Evolutionary conservation across 208 protist species (phyloP).

Genomic region (Angomonas deanei): DNA sequence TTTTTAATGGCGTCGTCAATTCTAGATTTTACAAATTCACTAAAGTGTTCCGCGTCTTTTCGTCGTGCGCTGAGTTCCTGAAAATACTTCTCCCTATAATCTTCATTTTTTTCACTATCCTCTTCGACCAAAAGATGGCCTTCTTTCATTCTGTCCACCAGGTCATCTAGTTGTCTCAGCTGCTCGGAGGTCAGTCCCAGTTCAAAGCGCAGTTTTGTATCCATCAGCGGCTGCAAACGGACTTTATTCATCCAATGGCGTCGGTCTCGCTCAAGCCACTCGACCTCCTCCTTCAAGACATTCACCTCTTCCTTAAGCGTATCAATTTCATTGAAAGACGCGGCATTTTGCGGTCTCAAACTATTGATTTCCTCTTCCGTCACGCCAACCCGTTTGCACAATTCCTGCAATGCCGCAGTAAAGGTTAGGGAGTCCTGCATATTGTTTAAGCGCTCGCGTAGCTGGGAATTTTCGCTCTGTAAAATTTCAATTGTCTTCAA

Average conservation of each 20-base stretch:
- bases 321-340: conserved; percentile 73
- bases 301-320: conserved; percentile 69
- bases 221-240: conserved; percentile 80
- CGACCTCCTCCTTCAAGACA: conserved; percentile 79
- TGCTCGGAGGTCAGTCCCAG: conserved; percentile 80
- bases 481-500: conserved; percentile 58
- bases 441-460: conserved; percentile 68
- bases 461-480: conserved; percentile 72
- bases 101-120: conserved; percentile 23
- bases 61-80: conserved; percentile 51
- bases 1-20: conserved; percentile 61
- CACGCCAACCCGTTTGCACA: conserved; percentile 72
- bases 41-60: conserved; percentile 72
- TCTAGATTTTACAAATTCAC: conserved; percentile 59
- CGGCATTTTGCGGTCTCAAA: conserved; percentile 48
- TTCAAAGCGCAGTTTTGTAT: conserved; percentile 82
- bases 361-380: conserved; percentile 86
- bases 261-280: conserved; percentile 84
- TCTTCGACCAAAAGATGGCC: conserved; percentile 58
- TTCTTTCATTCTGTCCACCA: conserved; percentile 83
- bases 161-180: conserved; percentile 68
- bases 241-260: conserved; percentile 90
- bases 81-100: conserved; percentile 80
- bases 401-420: conserved; percentile 71
- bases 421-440: conserved; percentile 85